Evolutionary conservation across 164 flowering plant genomes (phyloP), one percentile per base, ranked within the genome.

Genomic region (Aristolochia fimbriata): DNA sequence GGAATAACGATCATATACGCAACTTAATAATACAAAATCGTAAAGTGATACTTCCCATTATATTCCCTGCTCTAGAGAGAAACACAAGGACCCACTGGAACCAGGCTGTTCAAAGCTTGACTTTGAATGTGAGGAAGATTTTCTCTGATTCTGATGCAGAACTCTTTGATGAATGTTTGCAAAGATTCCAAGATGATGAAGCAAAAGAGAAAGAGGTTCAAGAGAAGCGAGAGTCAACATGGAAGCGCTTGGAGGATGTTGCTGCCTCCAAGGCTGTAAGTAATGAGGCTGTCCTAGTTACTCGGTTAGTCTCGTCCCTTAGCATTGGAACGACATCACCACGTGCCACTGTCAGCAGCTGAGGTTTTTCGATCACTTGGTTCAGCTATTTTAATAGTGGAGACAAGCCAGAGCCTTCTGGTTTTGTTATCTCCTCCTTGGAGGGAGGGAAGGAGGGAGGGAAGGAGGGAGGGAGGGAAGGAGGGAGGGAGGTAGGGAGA

Each of bases 1-100:
- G 96, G 96, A 88, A 88, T 77, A 88, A 88, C 21, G 92, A 86
- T 65, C 92, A 88, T 74, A 80, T 88, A 63, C 72, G 82, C 37
- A 81, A 73, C 70, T 70, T 88, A 63, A 86, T 84, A 57, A 80
- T 65, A n/a, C 80, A 77, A 62, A 86, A 86, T 67, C 77, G 77
- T 12, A 79, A 65, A 60, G 83, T 83, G 33, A 83, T 88, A 70
- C 71, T 86, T 55, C 91, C 96, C 22, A 78, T 84, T 52, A 75
- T 88, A 27, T 78, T 86, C 61, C 88, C 88, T 15, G 82, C 93
- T 51, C 61, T 88, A 74, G 93, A 86, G 69, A 86, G 76, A 61
- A 88, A 84, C 70, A 74, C 84, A 6, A 67, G 76, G 51, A 62
- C 66, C 41, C 96, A 88, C 70, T 88, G 93, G 96, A 88, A 86